Percentiles rank a stretch among this genome's conserved stretches.
phyloP scores from a whole-genome alignment of 2,329 filamentous ascomycete species.

The Arthroderma sp. region DNA sequence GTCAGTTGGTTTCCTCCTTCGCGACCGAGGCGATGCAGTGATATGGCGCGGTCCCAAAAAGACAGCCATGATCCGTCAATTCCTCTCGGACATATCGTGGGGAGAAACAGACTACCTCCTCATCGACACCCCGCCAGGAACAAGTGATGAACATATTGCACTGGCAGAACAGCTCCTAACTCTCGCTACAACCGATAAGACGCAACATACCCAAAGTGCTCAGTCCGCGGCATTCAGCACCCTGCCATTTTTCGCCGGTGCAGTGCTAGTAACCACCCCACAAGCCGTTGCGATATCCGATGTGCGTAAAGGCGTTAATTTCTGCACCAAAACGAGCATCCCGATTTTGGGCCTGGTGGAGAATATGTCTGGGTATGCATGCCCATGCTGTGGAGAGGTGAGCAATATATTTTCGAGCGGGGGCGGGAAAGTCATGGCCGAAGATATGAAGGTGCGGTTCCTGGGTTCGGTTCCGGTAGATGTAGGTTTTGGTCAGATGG shows the following conservation, averaged over 20 bases:
- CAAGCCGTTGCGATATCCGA: constrained; percentile 89
- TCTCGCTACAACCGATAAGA: constrained; percentile 1
- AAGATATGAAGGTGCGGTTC: constrained; percentile 72
- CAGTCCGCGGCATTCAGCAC: constrained; percentile 9
- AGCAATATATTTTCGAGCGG: constrained; percentile 89
- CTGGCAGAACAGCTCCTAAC: constrained; percentile 70
- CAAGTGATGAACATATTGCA: constrained; percentile 93
- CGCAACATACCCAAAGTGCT: background rate
- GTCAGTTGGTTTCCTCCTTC: constrained; percentile 83
- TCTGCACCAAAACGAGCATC: constrained; percentile 73
- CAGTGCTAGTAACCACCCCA: constrained; percentile 89
- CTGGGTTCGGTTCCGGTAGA: constrained; percentile 83
- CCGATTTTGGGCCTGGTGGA: constrained; percentile 78
- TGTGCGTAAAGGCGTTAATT: constrained; percentile 88
- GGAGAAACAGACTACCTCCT: constrained; percentile 75
- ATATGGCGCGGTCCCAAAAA: constrained; percentile 98
- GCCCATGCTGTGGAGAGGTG: constrained; percentile 59
- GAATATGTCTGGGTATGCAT: constrained; percentile 60
- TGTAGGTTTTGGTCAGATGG: constrained; percentile 73
- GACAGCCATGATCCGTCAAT: constrained; percentile 96
- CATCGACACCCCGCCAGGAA: constrained; percentile 91
- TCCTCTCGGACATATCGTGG: constrained; percentile 85
- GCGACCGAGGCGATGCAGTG: constrained; percentile 72
- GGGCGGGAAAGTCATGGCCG: constrained; percentile 77
- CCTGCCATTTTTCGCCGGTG: constrained; percentile 59